Conservation (phyloP, 1,139 yeast species). For the Taphrina sp. region DNA sequence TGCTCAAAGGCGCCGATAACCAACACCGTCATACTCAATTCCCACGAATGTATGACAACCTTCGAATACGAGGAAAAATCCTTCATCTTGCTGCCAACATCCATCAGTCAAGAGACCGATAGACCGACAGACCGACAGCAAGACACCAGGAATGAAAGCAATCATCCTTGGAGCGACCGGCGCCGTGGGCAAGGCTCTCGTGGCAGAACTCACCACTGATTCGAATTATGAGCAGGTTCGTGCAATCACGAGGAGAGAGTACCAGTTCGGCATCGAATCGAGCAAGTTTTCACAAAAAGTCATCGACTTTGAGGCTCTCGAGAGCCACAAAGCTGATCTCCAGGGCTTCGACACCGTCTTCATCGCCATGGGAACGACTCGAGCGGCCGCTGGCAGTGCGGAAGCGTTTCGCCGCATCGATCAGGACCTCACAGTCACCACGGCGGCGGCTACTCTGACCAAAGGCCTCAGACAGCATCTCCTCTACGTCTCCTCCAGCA, state of each 20-base stretch:
- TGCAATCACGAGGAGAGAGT: conserved; percentile 21
- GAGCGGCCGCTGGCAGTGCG: conserved; percentile 30
- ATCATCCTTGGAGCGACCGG: conserved; percentile 29
- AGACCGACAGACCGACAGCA: too few species aligned
- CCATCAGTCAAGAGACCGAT: too few species aligned
- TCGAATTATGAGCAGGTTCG: conserved; percentile 8
- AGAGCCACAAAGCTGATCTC: conserved; percentile 6
- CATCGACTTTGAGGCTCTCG: conserved; percentile 17
- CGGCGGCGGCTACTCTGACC: conserved; percentile 16
- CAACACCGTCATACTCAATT: too few species aligned
- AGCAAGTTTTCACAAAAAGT: conserved; percentile 4
- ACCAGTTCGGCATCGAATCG: conserved; percentile 3
- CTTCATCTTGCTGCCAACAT: too few species aligned
- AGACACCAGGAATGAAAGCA: conserved; percentile 16
- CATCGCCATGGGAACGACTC: conserved; percentile 29
- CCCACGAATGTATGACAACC: too few species aligned
- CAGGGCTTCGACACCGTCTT: conserved; percentile 25
- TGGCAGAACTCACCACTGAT: conserved; percentile 8
- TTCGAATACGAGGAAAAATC: too few species aligned
- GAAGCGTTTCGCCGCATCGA: conserved; percentile 15
- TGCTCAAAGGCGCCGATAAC: too few species aligned
- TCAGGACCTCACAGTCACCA: conserved; percentile 24
- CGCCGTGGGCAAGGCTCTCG: conserved; percentile 31
- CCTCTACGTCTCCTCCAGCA: conserved; percentile 20
- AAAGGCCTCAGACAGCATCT: conserved; percentile 15